Percentiles rank a stretch among this genome's conserved stretches.
These are phyloP conservation scores for Rhytidiadelphus loreus DNA, from an alignment of 225 moss, liverwort and hornwort species.

Conservation along the genomic window DNA sequence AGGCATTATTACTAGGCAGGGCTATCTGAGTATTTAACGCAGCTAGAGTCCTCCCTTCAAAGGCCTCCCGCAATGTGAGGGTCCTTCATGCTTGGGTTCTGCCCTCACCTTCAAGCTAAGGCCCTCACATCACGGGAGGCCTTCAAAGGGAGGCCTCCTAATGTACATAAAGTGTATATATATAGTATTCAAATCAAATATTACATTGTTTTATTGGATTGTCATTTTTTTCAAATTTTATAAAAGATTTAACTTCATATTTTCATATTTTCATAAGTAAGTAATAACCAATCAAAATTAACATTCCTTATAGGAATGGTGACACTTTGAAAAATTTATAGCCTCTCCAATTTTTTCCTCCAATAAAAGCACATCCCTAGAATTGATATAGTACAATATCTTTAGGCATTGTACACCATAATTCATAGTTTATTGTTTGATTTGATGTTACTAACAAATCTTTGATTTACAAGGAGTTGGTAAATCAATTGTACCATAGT, in stretches of 20 bases:
- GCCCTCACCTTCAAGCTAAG: too few species aligned
- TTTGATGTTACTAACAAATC: neutral
- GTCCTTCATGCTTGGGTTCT: too few species aligned
- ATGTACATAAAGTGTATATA: too few species aligned
- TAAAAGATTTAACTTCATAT: neutral
- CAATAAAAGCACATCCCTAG: neutral
- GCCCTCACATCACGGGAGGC: too few species aligned
- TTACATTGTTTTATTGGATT: neutral
- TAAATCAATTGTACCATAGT: rapidly evolving
- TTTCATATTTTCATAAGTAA: neutral
- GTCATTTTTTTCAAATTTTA: too few species aligned
- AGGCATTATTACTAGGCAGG: too few species aligned
- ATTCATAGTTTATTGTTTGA: neutral
- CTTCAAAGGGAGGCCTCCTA: too few species aligned
- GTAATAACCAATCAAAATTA: neutral
- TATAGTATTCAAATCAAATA: neutral
- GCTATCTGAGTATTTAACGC: too few species aligned
- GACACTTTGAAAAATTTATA: neutral
- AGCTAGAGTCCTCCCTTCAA: too few species aligned
- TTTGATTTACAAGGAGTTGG: neutral
- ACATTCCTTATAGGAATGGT: too few species aligned
- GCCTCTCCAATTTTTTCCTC: too few species aligned
- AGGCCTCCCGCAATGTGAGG: too few species aligned
- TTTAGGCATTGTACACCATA: neutral
- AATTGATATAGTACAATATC: neutral